A percentile compares a stretch with the other conserved stretches of the same genome.
phyloP scores from a whole-genome alignment of 805 yeast genomes.

The Priceomyces haplophilus region DNA sequence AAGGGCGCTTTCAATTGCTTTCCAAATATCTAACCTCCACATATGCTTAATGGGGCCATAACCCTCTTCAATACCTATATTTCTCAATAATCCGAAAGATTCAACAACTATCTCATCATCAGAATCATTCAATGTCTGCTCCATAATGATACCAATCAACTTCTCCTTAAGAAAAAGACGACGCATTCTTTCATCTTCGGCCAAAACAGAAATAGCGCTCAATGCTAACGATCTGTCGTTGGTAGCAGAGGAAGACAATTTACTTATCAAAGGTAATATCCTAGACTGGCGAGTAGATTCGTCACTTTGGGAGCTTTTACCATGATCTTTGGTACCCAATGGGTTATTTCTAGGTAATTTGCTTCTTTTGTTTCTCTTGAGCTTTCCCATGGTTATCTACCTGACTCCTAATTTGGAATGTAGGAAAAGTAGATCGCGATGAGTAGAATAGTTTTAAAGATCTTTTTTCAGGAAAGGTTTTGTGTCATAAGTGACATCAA shows the following conservation, averaged over 20 bases:
- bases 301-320: constrained; percentile 35
- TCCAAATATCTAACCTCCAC: constrained; percentile 80
- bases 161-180: constrained; percentile 65
- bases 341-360: constrained; percentile 37
- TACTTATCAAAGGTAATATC: constrained; percentile 64
- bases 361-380: constrained; percentile 55
- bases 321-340: constrained; percentile 16
- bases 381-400: constrained; percentile 58
- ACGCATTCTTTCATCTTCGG: constrained; percentile 67
- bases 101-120: constrained; percentile 76
- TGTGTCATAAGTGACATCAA: constrained; percentile 1
- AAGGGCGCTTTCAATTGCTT: constrained; percentile 50
- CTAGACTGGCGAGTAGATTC: constrained; percentile 50
- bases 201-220: constrained; percentile 64
- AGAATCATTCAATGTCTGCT: constrained; percentile 61
- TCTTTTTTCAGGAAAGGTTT: neutral
- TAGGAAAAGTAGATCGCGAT: neutral
- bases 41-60: constrained; percentile 70
- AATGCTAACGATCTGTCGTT: constrained; percentile 79
- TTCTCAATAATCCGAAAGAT: constrained; percentile 76
- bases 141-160: constrained; percentile 60
- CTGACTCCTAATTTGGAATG: neutral
- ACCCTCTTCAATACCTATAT: constrained; percentile 82
- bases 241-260: constrained; percentile 58
- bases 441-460: neutral